phyloP scores from a whole-genome alignment of 768 basidiomycete species.

The Asterophora lycoperdoides region DNA sequence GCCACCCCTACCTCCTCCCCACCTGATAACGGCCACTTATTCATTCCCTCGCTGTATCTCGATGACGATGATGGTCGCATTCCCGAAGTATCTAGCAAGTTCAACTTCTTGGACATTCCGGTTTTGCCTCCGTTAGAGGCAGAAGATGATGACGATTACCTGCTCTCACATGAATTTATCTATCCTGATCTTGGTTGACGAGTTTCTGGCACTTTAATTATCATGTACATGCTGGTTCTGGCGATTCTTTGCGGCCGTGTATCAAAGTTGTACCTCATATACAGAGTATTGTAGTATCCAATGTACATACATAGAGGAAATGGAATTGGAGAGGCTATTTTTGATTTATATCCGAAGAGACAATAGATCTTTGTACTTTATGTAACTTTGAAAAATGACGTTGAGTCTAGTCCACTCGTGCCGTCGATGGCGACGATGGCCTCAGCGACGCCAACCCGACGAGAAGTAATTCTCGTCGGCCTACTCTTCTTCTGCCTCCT shows the following conservation, averaged over 20 bases:
- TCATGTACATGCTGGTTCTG: background rate
- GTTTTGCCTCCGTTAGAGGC: slow-evolving; percentile 4
- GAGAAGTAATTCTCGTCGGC: slow-evolving; percentile 51
- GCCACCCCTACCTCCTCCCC: slow-evolving; percentile 6
- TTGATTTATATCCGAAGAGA: too few relatives aligned
- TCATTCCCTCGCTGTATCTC: slow-evolving; percentile 13
- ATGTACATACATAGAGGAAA: too few relatives aligned
- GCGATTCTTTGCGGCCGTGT: background rate
- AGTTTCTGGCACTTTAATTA: background rate
- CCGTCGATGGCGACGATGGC: slow-evolving; percentile 22
- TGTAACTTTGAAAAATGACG: too few relatives aligned
- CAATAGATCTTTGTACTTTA: too few relatives aligned
- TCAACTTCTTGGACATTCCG: slow-evolving; percentile 12
- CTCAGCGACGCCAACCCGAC: slow-evolving; percentile 44
- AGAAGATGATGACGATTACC: slow-evolving; percentile 16
- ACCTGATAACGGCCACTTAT: slow-evolving; percentile 5
- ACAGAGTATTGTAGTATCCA: too few relatives aligned
- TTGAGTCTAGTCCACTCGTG: background rate
- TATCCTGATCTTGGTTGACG: slow-evolving; percentile 15
- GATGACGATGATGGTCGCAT: slow-evolving; percentile 3
- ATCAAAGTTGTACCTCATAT: background rate
- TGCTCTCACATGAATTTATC: slow-evolving; percentile 13
- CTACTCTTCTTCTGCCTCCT: slow-evolving; percentile 45
- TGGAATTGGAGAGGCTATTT: too few relatives aligned
- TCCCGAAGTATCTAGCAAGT: slow-evolving; percentile 7